A percentile compares a stretch with the other conserved stretches of the same genome.
Conservation (phyloP, 306 rosid genomes). For the Luffa aegyptiaca region DNA sequence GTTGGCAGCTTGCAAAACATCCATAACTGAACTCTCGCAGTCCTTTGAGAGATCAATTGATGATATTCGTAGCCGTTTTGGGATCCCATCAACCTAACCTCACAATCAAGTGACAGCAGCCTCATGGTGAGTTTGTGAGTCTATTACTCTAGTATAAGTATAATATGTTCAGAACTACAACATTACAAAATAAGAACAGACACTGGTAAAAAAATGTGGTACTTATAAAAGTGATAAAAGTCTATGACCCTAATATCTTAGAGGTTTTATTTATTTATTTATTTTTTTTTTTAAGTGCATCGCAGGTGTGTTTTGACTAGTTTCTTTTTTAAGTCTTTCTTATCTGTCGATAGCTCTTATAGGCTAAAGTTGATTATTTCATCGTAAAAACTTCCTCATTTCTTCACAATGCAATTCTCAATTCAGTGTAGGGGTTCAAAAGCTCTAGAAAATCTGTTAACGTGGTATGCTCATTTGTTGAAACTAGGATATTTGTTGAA, state of each 20-base stretch:
- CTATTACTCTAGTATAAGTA: not conserved
- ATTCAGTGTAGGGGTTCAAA: not conserved
- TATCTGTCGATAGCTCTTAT: not conserved
- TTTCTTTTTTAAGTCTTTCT: not conserved
- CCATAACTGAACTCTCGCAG: constrained; percentile 56
- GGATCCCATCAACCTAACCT: constrained; percentile 31
- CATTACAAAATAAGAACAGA: not conserved
- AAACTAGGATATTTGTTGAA: not conserved
- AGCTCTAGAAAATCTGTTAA: not conserved
- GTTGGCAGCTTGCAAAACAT: constrained; percentile 61
- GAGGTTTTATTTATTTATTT: too few relatives aligned
- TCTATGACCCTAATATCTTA: not conserved
- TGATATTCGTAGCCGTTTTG: constrained; percentile 50
- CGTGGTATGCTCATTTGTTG: not conserved
- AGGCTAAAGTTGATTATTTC: not conserved
- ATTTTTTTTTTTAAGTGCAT: too few relatives aligned
- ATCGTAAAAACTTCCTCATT: not conserved
- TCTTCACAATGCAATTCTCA: not conserved
- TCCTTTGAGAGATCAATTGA: constrained; percentile 60
- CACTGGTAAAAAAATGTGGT: not conserved
- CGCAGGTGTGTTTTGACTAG: too few relatives aligned
- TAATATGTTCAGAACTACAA: not conserved
- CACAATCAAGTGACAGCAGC: not conserved
- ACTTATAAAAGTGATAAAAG: not conserved
- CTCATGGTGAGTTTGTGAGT: not conserved